Evolutionary conservation across 371 early-diverging fungal species (phyloP).

Genomic region (Mucor racemosus): DNA sequence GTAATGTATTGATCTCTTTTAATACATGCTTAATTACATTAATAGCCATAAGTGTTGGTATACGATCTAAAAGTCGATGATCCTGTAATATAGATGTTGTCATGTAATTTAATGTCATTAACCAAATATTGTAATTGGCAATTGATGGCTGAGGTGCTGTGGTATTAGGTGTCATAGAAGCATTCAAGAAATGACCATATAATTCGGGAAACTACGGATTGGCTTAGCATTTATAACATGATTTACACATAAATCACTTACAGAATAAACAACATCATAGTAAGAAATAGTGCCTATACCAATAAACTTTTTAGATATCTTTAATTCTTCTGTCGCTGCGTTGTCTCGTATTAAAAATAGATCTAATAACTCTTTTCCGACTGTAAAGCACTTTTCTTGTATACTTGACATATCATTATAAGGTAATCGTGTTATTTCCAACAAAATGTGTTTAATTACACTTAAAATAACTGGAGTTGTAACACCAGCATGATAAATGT

Average conservation of each 20-base stretch:
- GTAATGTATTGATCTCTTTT: constrained; percentile 52
- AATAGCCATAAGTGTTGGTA: constrained; percentile 50
- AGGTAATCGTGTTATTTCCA: constrained; percentile 46
- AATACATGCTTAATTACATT: constrained; percentile 56
- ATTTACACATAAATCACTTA: constrained; percentile 19
- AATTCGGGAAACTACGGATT: constrained; percentile 47
- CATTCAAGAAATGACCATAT: constrained; percentile 52
- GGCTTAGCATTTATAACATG: neutral
- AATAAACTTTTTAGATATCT: constrained; percentile 1
- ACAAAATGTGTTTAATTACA: constrained; percentile 46
- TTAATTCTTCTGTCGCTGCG: neutral
- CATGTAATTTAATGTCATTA: constrained; percentile 49
- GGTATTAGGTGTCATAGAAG: constrained; percentile 19
- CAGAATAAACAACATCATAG: constrained; percentile 52
- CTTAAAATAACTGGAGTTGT: constrained; percentile 46
- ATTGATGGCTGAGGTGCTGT: constrained; percentile 41
- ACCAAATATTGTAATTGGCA: constrained; percentile 46
- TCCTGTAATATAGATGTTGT: constrained; percentile 45
- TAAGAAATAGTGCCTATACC: constrained; percentile 40
- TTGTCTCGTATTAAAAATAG: constrained; percentile 38
- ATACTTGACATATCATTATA: constrained; percentile 25
- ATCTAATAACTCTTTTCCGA: constrained; percentile 46
- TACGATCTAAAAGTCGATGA: constrained; percentile 41
- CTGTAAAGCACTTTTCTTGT: constrained; percentile 41
- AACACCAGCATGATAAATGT: constrained; percentile 38